Evolutionary conservation across 2,329 filamentous ascomycete species (phyloP), one percentile per base, ranked within the genome.

Genomic region (Fusarium continuum): DNA sequence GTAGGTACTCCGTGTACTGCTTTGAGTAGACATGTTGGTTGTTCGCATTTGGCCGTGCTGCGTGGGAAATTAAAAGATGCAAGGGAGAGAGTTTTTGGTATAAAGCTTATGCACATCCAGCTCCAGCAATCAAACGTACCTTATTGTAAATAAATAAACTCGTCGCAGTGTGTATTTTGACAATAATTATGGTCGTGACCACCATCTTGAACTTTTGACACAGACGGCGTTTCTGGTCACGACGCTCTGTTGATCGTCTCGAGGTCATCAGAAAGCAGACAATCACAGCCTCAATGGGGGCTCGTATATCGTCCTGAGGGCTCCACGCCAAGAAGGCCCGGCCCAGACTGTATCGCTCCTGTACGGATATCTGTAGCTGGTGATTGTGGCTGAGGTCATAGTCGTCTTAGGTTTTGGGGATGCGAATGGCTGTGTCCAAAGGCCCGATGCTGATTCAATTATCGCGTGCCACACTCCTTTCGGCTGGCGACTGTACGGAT

Each of bases 291-390:
- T 64, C 60, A 16, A 28, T 64, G 32, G 22, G 25, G 29, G 23
- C 61, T 58, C 61, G 61, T 65, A 64, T 61, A 63, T 49, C 35
- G 52, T 38, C 58, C 32, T 51, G 43, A 49, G 55, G 44, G 47
- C 36, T 62, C 53, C 47, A 36, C 16, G 50, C 61, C 39, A 58
- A 29, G 39, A 59, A 51, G 41, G 36, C 35, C 54, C 35, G 44
- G 41, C 36, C 46, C 44, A 49, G 57, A 40, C n/a, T n/a, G n/a
- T n/a, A n/a, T n/a, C n/a, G n/a, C n/a, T n/a, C n/a, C n/a, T n/a
- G n/a, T n/a, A n/a, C n/a, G n/a, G n/a, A n/a, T n/a, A n/a, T n/a
- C n/a, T n/a, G n/a, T n/a, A n/a, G n/a, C n/a, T n/a, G 56, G 45
- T 47, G 44, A 38, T 17, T 56, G 38, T 61, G 58, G 50, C 45